A percentile compares a stretch with the other conserved stretches of the same genome.
phyloP scores from a whole-genome alignment of 1,284 basidiomycete genomes.

The Cryptococcus deneoformans region DNA sequence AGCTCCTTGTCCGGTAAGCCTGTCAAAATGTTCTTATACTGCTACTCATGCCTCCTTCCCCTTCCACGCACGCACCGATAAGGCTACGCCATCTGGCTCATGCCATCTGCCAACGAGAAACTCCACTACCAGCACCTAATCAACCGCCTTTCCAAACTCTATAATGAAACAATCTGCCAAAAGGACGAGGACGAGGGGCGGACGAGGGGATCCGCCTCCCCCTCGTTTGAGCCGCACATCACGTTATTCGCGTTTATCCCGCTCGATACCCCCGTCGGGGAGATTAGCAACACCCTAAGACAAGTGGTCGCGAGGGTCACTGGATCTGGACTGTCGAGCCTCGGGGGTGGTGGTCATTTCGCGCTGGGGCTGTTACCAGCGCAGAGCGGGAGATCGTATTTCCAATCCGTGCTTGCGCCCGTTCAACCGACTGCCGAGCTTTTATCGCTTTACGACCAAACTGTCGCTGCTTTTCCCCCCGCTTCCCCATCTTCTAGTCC shows the following conservation, averaged over 20 bases:
- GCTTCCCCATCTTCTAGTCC: background rate
- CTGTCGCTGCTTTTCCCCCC: slow-evolving; percentile 9
- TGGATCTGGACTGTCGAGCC: too few species aligned
- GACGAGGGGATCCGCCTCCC: slow-evolving; percentile 6
- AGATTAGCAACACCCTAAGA: slow-evolving; percentile 7
- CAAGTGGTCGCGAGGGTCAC: background rate
- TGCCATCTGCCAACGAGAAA: slow-evolving; percentile 1
- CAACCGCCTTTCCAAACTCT: slow-evolving; percentile 11
- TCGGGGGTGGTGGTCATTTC: too few species aligned
- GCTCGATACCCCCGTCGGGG: slow-evolving; percentile 2
- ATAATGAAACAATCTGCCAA: too few species aligned
- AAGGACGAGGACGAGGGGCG: background rate
- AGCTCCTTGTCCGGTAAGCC: too few species aligned
- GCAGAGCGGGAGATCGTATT: slow-evolving; percentile 30
- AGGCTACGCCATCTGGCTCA: slow-evolving; percentile 16
- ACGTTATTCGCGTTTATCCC: slow-evolving; percentile 29
- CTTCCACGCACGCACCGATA: too few species aligned
- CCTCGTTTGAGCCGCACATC: slow-evolving; percentile 34
- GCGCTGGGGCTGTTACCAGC: slow-evolving; percentile 14
- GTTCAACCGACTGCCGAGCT: slow-evolving; percentile 17
- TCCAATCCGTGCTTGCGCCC: slow-evolving; percentile 37
- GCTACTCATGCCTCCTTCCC: too few species aligned
- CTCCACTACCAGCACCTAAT: slow-evolving; percentile 10
- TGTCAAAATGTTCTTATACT: slow-evolving; percentile 6
- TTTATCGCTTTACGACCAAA: slow-evolving; percentile 14